Percentiles rank a stretch among this genome's conserved stretches.
Conservation (phyloP, 1,139 yeast species). For the Candida pseudoviswanathii region DNA sequence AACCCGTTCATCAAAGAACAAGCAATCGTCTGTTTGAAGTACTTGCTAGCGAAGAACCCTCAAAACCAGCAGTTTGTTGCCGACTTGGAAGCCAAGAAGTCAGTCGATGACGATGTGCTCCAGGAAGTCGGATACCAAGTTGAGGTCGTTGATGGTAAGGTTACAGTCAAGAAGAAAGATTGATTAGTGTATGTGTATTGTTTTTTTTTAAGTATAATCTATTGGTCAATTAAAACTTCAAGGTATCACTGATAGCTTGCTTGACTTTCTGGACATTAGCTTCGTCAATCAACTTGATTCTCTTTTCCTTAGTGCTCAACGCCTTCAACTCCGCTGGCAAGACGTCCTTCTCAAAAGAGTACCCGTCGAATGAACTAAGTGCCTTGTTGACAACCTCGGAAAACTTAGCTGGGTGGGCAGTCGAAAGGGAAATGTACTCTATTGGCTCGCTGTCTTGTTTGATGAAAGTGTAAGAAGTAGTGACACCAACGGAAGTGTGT, state of each 20-base stretch:
- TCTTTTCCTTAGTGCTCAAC: slow-evolving; percentile 70
- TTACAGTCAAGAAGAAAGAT: slow-evolving; percentile 22
- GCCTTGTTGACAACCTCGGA: slow-evolving; percentile 93
- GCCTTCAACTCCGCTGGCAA: slow-evolving; percentile 85
- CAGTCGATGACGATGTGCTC: slow-evolving; percentile 35
- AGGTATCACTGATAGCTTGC: slow-evolving; percentile 68
- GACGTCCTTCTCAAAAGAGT: slow-evolving; percentile 84
- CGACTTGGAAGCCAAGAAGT: slow-evolving; percentile 38
- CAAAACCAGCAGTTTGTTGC: slow-evolving; percentile 78
- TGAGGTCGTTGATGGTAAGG: slow-evolving; percentile 38
- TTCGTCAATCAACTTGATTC: slow-evolving; percentile 72
- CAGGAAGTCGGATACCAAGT: slow-evolving; percentile 45
- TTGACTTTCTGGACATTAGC: slow-evolving; percentile 77
- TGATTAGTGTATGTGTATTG: neutral
- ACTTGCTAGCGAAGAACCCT: slow-evolving; percentile 61
- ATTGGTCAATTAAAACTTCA: slow-evolving; percentile 25
- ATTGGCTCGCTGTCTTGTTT: slow-evolving; percentile 41
- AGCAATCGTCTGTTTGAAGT: slow-evolving; percentile 75
- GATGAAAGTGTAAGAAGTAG: slow-evolving; percentile 67
- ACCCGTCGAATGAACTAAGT: slow-evolving; percentile 62
- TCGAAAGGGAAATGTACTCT: slow-evolving; percentile 76
- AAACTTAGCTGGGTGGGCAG: slow-evolving; percentile 98
- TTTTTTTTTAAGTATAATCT: neutral
- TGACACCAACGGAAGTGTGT: slow-evolving; percentile 93
- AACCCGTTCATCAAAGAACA: slow-evolving; percentile 90